Evolutionary conservation across 352 stramenopile species (phyloP), one percentile per base, ranked within the genome.

Genomic region (Phytophthora europaea): DNA sequence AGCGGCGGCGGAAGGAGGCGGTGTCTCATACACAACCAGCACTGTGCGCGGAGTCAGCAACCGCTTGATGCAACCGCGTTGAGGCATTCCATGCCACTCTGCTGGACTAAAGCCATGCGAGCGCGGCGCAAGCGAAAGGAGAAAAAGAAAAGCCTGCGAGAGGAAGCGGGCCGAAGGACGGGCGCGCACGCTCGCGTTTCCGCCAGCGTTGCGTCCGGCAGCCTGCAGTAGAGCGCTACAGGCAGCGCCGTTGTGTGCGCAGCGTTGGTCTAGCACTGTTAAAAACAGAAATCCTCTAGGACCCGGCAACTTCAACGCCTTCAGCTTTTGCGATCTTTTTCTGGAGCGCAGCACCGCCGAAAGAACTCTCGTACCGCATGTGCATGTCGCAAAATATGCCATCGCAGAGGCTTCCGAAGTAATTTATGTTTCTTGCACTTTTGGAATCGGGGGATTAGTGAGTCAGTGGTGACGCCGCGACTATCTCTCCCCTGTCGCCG

Each of bases 251-350:
- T 5, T 18, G 33, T 38, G 36, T 43, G 12, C 36, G 16, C 13
- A 43, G 54, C 67, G 63, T 75, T 73, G 65, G 61, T 61, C 62
- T 31, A 60, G 56, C 57, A 34, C 45, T 63, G 60, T 75, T 73
- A 79, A 72, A 75, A 72, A 79, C 34, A 66, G 47, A 76, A 75
- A 58, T 50, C 15, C 23, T 53, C 43, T 3, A 22, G n/a, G 22
- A 23, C 55, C 34, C 23, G 23, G 43, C 64, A 69, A 70, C 73
- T 80, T 77, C 70, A 78, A 80, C 69, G 60, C 50, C 47, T 72
- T 58, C 62, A 65, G 36, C 57, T 81, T 76, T 61, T 72, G 68
- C 50, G 65, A 73, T 73, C 62, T 73, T 74, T 78, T 77, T 67
- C 28, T 56, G 54, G 36, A 51, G 13, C 60, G 38, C 38, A 36